Evolutionary conservation across 2,329 filamentous ascomycete species (phyloP), one percentile per base, ranked within the genome.

Genomic region (Hansfordia pulvinata): DNA sequence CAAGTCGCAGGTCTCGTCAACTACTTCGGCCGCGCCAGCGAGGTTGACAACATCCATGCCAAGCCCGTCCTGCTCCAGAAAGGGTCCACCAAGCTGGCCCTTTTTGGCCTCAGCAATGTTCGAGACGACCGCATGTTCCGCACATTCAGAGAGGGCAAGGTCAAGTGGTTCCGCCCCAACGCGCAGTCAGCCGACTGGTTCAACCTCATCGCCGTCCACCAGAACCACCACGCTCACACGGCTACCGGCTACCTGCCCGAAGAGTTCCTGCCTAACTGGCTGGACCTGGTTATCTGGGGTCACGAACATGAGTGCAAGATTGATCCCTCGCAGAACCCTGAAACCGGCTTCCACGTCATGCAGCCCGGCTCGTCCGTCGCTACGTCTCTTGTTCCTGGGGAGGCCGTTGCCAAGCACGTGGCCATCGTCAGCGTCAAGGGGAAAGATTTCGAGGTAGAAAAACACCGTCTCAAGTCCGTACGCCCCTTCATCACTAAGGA

Each of bases 301-400:
- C 90, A 98, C 43, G 90, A 98, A 52, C 90, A 98, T 46, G 88
- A 98, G 50, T 98, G 90, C 45, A 50, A 88, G 6, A 93, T 98
- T 36, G 76, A 93, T 23, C 90, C 90, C 1, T 59, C 62, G 2
- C 62, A 74, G 24, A 98, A 96, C 41, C 71, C 80, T 0, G 84
- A 93, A 43, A 93, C 78, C 25, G 79, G 78, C 1, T 98, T 98
- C 40, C 75, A 90, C 39, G 88, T 98, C 35, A 94, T 98, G 72
- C 90, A 98, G 43, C 90, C 90, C 1, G 90, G 90, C 0, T 98
- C 90, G 0, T 96, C 90, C 0, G 79, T 98, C 1, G 90, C 88
- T 1, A 98, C 90, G 2, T 96, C 90, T 0, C 60, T 98, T 0
- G 76, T 90, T 7, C 78, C 81, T 0, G 86, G 86, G 16, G 90